These are phyloP conservation scores for Eragrostis curvula DNA, from an alignment of 176 grass and related monocot genomes.

Conservation along the genomic window DNA sequence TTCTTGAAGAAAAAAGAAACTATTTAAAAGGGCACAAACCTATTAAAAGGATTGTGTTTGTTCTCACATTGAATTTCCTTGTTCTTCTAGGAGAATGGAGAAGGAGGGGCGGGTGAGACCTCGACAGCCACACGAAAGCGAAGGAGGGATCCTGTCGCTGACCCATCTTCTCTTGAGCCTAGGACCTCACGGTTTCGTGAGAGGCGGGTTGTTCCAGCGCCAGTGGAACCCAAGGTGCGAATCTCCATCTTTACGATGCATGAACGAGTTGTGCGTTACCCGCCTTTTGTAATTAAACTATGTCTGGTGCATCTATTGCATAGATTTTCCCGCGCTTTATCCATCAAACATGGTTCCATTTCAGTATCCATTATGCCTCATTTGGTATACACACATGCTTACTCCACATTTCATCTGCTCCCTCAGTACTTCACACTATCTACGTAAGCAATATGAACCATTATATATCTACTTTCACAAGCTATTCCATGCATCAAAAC, in stretches of 20 bases:
- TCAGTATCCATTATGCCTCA: neutral
- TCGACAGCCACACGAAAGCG: neutral
- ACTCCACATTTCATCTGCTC: neutral
- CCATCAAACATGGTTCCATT: neutral
- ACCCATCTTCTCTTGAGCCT: conserved; percentile 16
- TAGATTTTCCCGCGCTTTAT: neutral
- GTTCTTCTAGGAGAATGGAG: neutral
- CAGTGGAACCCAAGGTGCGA: conserved; percentile 13
- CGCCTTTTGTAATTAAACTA: neutral
- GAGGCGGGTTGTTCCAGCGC: neutral
- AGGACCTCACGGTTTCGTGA: neutral
- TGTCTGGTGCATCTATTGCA: neutral
- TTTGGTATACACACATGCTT: neutral
- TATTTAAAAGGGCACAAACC: too few relatives aligned
- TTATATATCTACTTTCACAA: too few relatives aligned
- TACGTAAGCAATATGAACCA: neutral
- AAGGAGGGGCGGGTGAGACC: neutral
- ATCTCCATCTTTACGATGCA: neutral
- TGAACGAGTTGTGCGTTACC: neutral
- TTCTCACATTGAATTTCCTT: neutral
- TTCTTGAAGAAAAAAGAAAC: too few relatives aligned
- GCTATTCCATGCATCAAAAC: too few relatives aligned
- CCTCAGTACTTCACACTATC: neutral
- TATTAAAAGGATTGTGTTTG: neutral
- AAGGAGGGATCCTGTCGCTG: conserved; percentile 9